Percentiles rank a stretch among this genome's conserved stretches.
Evolutionary conservation across 495 filamentous ascomycete genomes (phyloP).

Genomic region (Trichoderma orchidacearum): DNA sequence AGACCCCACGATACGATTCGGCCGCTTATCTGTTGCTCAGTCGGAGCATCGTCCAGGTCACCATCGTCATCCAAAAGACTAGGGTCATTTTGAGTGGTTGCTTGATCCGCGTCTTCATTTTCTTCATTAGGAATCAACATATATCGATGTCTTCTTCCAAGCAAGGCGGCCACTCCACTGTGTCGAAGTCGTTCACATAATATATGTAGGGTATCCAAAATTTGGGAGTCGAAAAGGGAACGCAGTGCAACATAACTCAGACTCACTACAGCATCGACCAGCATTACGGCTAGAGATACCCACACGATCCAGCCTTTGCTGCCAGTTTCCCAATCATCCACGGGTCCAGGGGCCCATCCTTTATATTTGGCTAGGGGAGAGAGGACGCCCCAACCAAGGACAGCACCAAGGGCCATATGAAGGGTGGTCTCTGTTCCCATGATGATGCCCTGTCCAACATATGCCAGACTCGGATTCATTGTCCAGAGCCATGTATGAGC

Average conservation of each 20-base stretch:
- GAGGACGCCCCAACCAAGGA: constrained; percentile 83
- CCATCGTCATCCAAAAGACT: background rate
- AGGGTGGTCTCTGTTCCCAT: constrained; percentile 90
- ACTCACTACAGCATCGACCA: constrained; percentile 82
- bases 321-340: constrained; percentile 76
- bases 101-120: background rate
- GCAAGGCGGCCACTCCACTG: background rate
- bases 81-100: constrained; percentile 6
- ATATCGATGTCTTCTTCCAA: background rate
- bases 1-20: constrained; percentile 61
- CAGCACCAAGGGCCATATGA: constrained; percentile 88
- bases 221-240: constrained; percentile 29
- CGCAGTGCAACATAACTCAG: constrained; percentile 65
- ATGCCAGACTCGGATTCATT: constrained; percentile 87
- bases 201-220: too few species aligned
- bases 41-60: constrained; percentile 60
- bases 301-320: constrained; percentile 98
- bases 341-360: constrained; percentile 81
- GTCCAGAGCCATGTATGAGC: constrained; percentile 87
- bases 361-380: constrained; percentile 74
- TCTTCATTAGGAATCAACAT: background rate
- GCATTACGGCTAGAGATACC: constrained; percentile 91
- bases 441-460: constrained; percentile 75
- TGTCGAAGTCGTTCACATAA: background rate
- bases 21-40: constrained; percentile 66